Base-by-base conservation (phyloP, 2,329 filamentous ascomycete genomes). In the Talaromyces pinophilus region DNA sequence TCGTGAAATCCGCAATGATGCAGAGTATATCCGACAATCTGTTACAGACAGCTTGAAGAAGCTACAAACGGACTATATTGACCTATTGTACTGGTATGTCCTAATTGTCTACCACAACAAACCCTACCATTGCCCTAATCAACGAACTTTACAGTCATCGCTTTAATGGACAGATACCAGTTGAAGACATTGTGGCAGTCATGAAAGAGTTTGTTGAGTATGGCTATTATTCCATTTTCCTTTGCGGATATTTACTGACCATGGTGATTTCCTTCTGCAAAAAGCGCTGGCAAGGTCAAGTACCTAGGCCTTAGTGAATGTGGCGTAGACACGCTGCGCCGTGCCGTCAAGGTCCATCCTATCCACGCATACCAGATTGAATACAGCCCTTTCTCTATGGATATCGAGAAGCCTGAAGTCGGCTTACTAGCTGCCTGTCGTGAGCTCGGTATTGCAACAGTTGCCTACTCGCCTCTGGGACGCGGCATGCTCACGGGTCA, bases 341-440 rank as follows among this genome's bases (percentile, higher is more conserved):
- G 77, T 62, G 78, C 80, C 70, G 75, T 74, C 17, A 74, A 75
- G 59, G 80, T 87, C 52, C 82, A 84, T 69, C 85, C 84, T 19
- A 84, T 89, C 60, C 80, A 81, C 0, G 83, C 83, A 1, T 86
- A 88, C 5, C 87, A 90, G 71, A 83, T 88, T 35, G 87, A 89
- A 72, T 80, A 88, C 64, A 85, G 82, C 13, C 78, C 88, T 1
- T 89, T 82, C 79, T 78, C 79, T 5, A 19, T 63, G 30, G 61
- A 63, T 30, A 63, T 63, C 33, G 62, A 63, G 54, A 38, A 19
- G 25, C 35, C 28, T 19, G 22, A 42, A 25, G 22, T 22, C 5
- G 55, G 35, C 7, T 10, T 59, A 6, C 35, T 59, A 1, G 28
- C n/a, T 17, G 33, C 62, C 35, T 63, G 62, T 28, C 62, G 62